phyloP scores from a whole-genome alignment of 257 asterid species.

The Anisodus tanguticus region DNA sequence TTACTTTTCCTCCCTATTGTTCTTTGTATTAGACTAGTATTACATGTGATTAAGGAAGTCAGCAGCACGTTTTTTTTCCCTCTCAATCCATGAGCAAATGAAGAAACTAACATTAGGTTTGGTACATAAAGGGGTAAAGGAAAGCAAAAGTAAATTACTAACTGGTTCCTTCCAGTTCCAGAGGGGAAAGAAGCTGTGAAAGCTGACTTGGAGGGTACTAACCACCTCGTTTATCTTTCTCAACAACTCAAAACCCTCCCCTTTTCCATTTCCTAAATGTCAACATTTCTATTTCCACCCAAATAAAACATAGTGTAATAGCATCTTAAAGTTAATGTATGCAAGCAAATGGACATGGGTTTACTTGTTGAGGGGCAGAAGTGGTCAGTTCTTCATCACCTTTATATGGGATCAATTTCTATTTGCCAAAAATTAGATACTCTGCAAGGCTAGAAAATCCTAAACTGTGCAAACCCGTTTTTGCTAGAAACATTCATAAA shows the following conservation, averaged over 20 bases:
- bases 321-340: neutral
- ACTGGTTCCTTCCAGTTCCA: neutral
- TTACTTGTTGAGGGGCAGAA: neutral
- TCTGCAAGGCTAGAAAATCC: neutral
- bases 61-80: neutral
- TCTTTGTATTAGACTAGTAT: neutral
- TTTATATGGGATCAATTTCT: conserved; percentile 19
- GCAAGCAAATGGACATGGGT: too few species aligned
- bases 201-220: neutral
- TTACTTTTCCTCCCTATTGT: neutral
- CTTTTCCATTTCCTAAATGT: neutral
- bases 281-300: conserved; percentile 5
- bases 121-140: neutral
- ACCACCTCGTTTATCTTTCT: neutral
- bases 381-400: conserved; percentile 5
- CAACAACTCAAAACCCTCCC: conserved; percentile 8
- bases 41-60: neutral
- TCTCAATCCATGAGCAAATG: neutral
- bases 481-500: neutral
- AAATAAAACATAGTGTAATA: neutral
- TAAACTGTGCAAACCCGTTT: neutral
- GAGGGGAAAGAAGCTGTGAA: neutral
- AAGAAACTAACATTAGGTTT: conserved; percentile 13
- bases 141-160: neutral
- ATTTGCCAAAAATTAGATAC: neutral